Conservation (phyloP, 2,329 filamentous ascomycete species). For the Geosmithia morbida region DNA sequence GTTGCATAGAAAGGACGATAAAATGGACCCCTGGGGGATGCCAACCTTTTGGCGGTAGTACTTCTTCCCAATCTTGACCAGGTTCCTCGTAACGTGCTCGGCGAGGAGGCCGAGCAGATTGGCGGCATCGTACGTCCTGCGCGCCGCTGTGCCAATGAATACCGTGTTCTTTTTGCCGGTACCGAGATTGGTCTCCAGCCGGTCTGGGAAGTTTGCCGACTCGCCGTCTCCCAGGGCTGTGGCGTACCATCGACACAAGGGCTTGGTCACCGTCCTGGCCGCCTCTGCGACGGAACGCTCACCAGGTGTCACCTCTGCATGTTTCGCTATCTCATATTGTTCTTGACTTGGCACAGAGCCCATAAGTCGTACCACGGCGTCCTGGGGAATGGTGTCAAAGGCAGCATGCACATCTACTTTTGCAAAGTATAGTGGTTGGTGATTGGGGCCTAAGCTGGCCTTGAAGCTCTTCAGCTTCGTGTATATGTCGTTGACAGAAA, state of each 20-base stretch:
- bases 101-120: slow-evolving; percentile 55
- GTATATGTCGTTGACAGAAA: slow-evolving; percentile 72
- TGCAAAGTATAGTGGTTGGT: slow-evolving; percentile 58
- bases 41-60: slow-evolving; percentile 78
- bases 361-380: slow-evolving; percentile 54
- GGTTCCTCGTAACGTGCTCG: slow-evolving; percentile 71
- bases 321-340: slow-evolving; percentile 57
- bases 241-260: slow-evolving; percentile 35
- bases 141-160: slow-evolving; percentile 57
- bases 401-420: slow-evolving; percentile 87
- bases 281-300: slow-evolving; percentile 11
- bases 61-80: slow-evolving; percentile 79
- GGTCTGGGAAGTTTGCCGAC: slow-evolving; percentile 24
- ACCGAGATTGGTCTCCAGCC: slow-evolving; percentile 24
- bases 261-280: slow-evolving; percentile 15
- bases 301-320: slow-evolving; percentile 53
- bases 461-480: slow-evolving; percentile 58
- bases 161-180: slow-evolving; percentile 49
- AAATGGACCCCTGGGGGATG: slow-evolving; percentile 83
- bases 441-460: slow-evolving; percentile 20
- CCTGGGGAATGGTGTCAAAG: slow-evolving; percentile 90
- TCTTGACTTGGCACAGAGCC: slow-evolving; percentile 37
- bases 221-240: slow-evolving; percentile 30
- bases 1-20: slow-evolving; percentile 81
- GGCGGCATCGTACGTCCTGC: slow-evolving; percentile 38